Evolutionary conservation across 805 yeast species (phyloP).

Genomic region (Diddensiella santjacobensis): DNA sequence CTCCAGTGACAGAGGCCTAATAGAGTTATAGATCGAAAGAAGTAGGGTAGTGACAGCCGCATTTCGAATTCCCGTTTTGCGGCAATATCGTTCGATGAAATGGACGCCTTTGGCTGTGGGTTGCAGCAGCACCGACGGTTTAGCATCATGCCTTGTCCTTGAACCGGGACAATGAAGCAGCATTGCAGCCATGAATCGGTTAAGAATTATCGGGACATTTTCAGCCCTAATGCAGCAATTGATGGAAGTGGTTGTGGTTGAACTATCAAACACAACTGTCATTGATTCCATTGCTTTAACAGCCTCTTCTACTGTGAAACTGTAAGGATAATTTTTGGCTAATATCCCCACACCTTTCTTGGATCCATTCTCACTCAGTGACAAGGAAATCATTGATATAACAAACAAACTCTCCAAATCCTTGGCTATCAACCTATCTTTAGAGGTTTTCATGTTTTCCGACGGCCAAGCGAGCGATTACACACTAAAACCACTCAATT

Average conservation of each 20-base stretch:
- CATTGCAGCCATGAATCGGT: constrained; percentile 20
- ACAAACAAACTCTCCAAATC: constrained; percentile 63
- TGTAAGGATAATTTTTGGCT: constrained; percentile 42
- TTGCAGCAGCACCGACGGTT: constrained; percentile 50
- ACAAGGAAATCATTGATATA: constrained; percentile 43
- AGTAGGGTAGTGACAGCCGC: constrained; percentile 45
- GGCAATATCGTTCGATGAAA: constrained; percentile 56
- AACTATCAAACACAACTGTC: constrained; percentile 44
- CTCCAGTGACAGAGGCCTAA: constrained; percentile 66
- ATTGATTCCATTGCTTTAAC: constrained; percentile 48
- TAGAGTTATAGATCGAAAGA: constrained; percentile 58
- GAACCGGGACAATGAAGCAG: constrained; percentile 73
- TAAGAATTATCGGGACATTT: constrained; percentile 12
- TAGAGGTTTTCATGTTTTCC: constrained; percentile 45
- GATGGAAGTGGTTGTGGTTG: constrained; percentile 40
- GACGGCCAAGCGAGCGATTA: too few relatives aligned
- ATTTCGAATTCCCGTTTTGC: constrained; percentile 48
- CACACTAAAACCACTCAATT: too few relatives aligned
- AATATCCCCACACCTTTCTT: constrained; percentile 24
- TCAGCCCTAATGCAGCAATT: constrained; percentile 18
- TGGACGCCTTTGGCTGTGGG: constrained; percentile 92
- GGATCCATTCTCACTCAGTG: constrained; percentile 35
- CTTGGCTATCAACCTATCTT: constrained; percentile 49
- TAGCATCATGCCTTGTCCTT: constrained; percentile 53
- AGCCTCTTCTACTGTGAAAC: constrained; percentile 54